phyloP scores from a whole-genome alignment of 352 stramenopile genomes.

The Pythium dissotocum region DNA sequence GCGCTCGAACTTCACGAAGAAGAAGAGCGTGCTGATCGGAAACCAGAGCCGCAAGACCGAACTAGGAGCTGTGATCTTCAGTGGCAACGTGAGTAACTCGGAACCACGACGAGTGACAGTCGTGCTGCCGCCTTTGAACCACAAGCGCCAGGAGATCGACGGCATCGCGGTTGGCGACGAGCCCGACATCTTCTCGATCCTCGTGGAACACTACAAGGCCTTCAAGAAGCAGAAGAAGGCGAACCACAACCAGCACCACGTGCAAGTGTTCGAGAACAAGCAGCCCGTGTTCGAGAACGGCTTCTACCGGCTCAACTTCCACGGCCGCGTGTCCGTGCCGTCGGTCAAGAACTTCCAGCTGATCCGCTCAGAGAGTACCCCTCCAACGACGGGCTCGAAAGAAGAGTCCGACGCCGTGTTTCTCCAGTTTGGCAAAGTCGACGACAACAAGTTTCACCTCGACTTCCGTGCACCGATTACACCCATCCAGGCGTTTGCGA shows the following conservation, averaged over 20 bases:
- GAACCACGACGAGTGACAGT: conserved; percentile 54
- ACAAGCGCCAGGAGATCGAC: conserved; percentile 47
- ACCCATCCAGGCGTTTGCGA: conserved; percentile 70
- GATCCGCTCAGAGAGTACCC: conserved; percentile 27
- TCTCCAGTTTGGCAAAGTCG: conserved; percentile 80
- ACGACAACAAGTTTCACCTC: conserved; percentile 80
- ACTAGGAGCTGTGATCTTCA: conserved; percentile 70
- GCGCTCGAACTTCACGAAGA: conserved; percentile 70
- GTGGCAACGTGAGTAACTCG: conserved; percentile 42
- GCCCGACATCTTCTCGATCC: conserved; percentile 47
- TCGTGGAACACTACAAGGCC: conserved; percentile 49
- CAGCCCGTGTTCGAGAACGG: conserved; percentile 73
- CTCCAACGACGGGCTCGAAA: background rate
- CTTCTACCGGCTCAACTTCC: conserved; percentile 83
- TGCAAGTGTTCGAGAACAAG: conserved; percentile 72
- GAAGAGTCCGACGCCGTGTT: conserved; percentile 30
- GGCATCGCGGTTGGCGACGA: conserved; percentile 48
- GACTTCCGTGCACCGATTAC: conserved; percentile 75
- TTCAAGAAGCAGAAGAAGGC: conserved; percentile 15
- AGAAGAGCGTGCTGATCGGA: conserved; percentile 73
- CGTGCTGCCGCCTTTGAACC: conserved; percentile 51
- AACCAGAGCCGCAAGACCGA: conserved; percentile 73
- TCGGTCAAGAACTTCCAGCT: conserved; percentile 87
- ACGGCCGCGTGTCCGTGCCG: conserved; percentile 70
- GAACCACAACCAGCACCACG: conserved; percentile 14